Conservation (phyloP, 1,139 yeast genomes). For the Lodderomyces oxycetoniae region DNA sequence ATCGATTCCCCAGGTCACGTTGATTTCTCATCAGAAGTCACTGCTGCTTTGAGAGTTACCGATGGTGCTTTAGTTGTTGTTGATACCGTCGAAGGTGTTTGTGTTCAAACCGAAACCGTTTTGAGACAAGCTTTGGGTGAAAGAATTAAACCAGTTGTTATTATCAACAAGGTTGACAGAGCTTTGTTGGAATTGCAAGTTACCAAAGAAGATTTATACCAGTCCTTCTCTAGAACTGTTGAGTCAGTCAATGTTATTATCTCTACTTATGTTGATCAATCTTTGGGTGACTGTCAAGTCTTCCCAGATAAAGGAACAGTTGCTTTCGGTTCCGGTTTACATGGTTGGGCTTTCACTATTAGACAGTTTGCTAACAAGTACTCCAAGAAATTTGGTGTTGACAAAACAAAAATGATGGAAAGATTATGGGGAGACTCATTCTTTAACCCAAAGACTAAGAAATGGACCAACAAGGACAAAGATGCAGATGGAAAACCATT, state of each 20-base stretch:
- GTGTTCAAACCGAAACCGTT: constrained; percentile 99
- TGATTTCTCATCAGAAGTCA: constrained; percentile 99
- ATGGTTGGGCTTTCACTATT: constrained; percentile 99
- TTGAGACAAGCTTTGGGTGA: constrained; percentile 99
- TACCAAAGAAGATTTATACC: constrained; percentile 98
- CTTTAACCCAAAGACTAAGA: constrained; percentile 99
- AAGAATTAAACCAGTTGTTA: constrained; percentile 98
- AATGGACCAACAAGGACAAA: constrained; percentile 96
- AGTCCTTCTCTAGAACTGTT: constrained; percentile 96
- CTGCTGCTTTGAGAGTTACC: constrained; percentile 99
- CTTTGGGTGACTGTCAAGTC: constrained; percentile 94
- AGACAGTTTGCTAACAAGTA: constrained; percentile 98
- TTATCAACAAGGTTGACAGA: constrained; percentile 99
- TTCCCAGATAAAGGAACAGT: constrained; percentile 99
- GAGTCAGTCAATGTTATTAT: constrained; percentile 99
- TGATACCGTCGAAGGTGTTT: constrained; percentile 99
- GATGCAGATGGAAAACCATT: constrained; percentile 93
- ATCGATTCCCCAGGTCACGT: constrained; percentile 99
- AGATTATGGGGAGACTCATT: constrained; percentile 99
- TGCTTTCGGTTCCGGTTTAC: constrained; percentile 99
- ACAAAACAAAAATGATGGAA: constrained; percentile 95
- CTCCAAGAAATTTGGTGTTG: constrained; percentile 99
- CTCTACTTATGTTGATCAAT: constrained; percentile 88
- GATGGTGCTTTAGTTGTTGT: constrained; percentile 99
- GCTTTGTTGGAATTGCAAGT: constrained; percentile 98